A percentile compares a stretch with the other conserved stretches of the same genome.
Conservation (phyloP, 768 basidiomycete genomes). For the Hortiboletus flavorubellus region DNA sequence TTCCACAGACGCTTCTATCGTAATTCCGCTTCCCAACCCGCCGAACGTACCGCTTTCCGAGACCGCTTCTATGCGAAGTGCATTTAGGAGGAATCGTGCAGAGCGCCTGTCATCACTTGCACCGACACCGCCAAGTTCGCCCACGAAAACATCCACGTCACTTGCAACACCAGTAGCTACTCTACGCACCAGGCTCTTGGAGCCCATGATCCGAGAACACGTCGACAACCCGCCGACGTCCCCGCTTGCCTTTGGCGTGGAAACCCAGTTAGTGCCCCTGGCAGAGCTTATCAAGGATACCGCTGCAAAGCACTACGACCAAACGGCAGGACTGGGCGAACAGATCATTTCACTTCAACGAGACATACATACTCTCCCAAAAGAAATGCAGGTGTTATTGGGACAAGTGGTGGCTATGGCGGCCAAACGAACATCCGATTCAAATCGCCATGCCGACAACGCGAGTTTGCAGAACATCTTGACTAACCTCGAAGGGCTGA, state of each 20-base stretch:
- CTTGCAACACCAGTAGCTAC: neutral
- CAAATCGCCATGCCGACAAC: neutral
- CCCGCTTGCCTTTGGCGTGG: constrained; percentile 6
- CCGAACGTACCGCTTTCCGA: constrained; percentile 10
- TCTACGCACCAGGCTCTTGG: constrained; percentile 18
- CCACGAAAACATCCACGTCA: neutral
- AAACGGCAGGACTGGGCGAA: constrained; percentile 32
- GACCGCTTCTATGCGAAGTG: constrained; percentile 20
- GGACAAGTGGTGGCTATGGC: constrained; percentile 1
- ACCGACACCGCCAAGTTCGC: constrained; percentile 14
- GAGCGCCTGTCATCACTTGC: neutral
- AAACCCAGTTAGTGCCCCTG: constrained; percentile 24
- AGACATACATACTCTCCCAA: constrained; percentile 29
- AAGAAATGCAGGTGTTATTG: constrained; percentile 23
- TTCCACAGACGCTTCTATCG: constrained; percentile 23
- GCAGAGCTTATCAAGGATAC: constrained; percentile 34
- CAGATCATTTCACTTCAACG: constrained; percentile 33
- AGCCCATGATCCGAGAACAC: constrained; percentile 19
- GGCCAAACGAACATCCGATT: neutral
- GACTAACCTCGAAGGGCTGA: constrained; percentile 18
- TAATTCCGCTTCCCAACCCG: constrained; percentile 22
- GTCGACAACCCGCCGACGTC: constrained; percentile 15
- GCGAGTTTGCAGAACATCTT: constrained; percentile 7
- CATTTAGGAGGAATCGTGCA: constrained; percentile 15
- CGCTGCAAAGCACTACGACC: constrained; percentile 36